Base-by-base conservation (phyloP, 768 basidiomycete genomes). In the Suillus subalutaceus region DNA sequence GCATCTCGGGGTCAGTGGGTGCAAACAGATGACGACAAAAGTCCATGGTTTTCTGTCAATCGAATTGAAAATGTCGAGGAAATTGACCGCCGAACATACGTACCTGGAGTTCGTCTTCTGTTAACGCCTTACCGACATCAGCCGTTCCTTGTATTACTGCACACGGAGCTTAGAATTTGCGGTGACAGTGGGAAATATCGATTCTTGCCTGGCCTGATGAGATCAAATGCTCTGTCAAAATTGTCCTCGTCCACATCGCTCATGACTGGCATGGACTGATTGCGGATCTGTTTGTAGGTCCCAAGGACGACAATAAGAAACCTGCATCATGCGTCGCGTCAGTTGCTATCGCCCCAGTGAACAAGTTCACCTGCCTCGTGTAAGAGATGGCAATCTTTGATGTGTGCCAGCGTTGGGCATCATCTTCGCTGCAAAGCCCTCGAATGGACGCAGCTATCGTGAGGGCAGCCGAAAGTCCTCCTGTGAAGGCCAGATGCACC, bases 271-370 rank as follows among this genome's bases (percentile, higher is more conserved):
- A 35, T 78, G 53, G 79, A 80, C 70, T 90, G 88, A 4, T 87
- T 81, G 23, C 86, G 84, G 60, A 90, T 89, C 70, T 90, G 89
- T 74, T 88, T 89, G 74, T 90, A 90, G 69, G 89, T 88, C 68
- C 88, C 89, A 23, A 90, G 77, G 32, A 90, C 89, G 23, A 90
- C 88, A 16, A 90, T 81, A 70, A 89, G 84, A 70, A 90, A 90
- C 69, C 59, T 61, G 10, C n/a, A 5, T 2, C n/a, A 37, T 38
- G 18, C 13, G 2, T 58, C 38, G 16, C n/a, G 2, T 44, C 5
- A 43, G 63, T 23, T 63, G 32, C 10, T 16, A 32, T 46, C 43
- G 32, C 9, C 8, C 55, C 38, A 43, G 12, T 41, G 6, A 30
- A 32, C 50, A 9, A 20, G 55, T 35, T 41, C 60, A 44, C 67